Evolutionary conservation across 768 basidiomycete species (phyloP).

Genomic region (Hortiboletus campestris): DNA sequence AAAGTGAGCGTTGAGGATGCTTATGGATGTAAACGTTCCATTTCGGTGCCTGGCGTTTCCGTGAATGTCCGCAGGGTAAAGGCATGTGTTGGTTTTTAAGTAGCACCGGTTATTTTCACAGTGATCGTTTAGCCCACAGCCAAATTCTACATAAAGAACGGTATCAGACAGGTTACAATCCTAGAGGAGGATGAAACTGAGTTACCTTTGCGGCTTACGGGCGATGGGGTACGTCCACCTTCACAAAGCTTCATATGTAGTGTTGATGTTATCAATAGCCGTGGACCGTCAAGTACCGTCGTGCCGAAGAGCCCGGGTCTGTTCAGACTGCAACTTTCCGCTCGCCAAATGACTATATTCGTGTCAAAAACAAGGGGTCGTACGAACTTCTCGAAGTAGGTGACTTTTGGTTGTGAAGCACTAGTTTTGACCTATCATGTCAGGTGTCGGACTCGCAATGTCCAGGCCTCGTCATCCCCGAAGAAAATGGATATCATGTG

Average conservation of each 20-base stretch:
- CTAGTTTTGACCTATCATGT: background rate
- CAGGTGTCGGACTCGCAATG: slow-evolving; percentile 86
- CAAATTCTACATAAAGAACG: slow-evolving; percentile 73
- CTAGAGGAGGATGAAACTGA: slow-evolving; percentile 70
- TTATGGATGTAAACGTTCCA: slow-evolving; percentile 77
- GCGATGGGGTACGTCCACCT: slow-evolving; percentile 68
- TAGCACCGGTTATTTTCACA: background rate
- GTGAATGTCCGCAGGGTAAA: slow-evolving; percentile 83
- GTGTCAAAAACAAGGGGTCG: slow-evolving; percentile 68
- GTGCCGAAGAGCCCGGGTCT: slow-evolving; percentile 41
- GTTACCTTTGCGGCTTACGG: slow-evolving; percentile 84
- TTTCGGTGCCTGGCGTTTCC: slow-evolving; percentile 73
- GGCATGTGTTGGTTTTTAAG: slow-evolving; percentile 40
- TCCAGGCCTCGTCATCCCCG: slow-evolving; percentile 62
- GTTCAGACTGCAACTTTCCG: slow-evolving; percentile 42
- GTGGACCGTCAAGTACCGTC: slow-evolving; percentile 80
- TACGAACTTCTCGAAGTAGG: slow-evolving; percentile 73
- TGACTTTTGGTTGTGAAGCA: background rate
- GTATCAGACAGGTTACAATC: slow-evolving; percentile 57
- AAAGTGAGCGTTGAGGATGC: slow-evolving; percentile 83
- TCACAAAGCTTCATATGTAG: background rate
- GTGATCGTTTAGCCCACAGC: slow-evolving; percentile 65
- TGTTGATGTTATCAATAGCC: slow-evolving; percentile 50
- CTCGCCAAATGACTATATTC: slow-evolving; percentile 69
- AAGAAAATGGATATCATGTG: slow-evolving; percentile 65